These are phyloP conservation scores for Tetradesmus lagerheimii DNA, from an alignment of 139 green algal genomes.

Conservation along the genomic window DNA sequence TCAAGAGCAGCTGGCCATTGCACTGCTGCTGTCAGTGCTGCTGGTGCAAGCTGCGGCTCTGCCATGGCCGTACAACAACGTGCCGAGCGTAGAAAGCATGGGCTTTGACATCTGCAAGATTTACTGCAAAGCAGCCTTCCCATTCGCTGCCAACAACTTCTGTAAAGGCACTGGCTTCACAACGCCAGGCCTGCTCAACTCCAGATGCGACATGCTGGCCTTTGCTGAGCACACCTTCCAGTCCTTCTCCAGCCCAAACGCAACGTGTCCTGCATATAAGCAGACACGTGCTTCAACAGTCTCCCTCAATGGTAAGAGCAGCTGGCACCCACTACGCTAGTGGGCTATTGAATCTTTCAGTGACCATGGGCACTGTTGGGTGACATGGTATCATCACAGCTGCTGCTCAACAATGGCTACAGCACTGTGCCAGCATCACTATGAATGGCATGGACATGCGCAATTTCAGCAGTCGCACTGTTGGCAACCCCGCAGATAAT, in stretches of 20 bases:
- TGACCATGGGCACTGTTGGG: too few relatives aligned
- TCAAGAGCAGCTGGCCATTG: not conserved
- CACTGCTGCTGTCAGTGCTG: not conserved
- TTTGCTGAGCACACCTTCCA: not conserved
- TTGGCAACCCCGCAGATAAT: too few relatives aligned
- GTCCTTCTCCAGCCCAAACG: not conserved
- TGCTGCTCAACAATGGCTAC: too few relatives aligned
- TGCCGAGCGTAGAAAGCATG: not conserved
- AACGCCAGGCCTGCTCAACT: not conserved
- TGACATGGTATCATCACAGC: too few relatives aligned
- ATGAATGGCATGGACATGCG: too few relatives aligned
- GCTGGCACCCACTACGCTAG: too few relatives aligned
- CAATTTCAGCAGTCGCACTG: too few relatives aligned
- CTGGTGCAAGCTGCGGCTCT: not conserved
- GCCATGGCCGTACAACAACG: not conserved
- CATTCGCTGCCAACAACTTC: not conserved
- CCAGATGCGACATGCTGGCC: not conserved
- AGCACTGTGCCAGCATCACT: too few relatives aligned
- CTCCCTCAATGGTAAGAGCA: not conserved
- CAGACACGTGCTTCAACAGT: not conserved
- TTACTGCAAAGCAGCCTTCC: not conserved
- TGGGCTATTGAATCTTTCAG: too few relatives aligned
- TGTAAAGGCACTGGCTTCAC: not conserved
- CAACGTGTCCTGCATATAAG: not conserved
- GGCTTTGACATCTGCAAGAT: not conserved